phyloP scores from a whole-genome alignment of 306 rosid genomes.

The Vigna nakashimae region DNA sequence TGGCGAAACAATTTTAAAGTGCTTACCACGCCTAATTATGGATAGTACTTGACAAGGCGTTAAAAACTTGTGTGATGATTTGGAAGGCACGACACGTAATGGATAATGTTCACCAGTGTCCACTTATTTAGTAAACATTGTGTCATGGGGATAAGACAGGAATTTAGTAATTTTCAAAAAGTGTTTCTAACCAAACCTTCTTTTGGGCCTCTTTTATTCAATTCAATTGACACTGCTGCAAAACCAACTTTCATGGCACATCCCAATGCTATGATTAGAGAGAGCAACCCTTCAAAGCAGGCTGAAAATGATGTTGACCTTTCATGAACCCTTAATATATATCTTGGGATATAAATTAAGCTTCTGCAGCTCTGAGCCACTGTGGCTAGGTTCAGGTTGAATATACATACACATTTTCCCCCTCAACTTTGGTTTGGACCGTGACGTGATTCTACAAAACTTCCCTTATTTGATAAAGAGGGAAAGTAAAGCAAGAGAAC shows the following conservation, averaged over 20 bases:
- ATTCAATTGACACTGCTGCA: constrained; percentile 43
- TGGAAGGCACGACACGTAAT: constrained; percentile 46
- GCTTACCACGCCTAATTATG: constrained; percentile 45
- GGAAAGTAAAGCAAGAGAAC: constrained; percentile 43
- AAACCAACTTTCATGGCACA: constrained; percentile 39
- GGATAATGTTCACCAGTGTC: constrained; percentile 47
- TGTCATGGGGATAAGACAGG: constrained; percentile 21
- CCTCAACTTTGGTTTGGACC: constrained; percentile 43
- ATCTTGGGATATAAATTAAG: constrained; percentile 67
- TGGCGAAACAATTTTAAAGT: constrained; percentile 36
- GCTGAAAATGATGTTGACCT: constrained; percentile 51
- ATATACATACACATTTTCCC: constrained; percentile 36
- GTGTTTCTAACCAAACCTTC: constrained; percentile 18
- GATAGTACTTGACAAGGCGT: constrained; percentile 34
- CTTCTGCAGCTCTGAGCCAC: constrained; percentile 51
- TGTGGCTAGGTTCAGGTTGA: constrained; percentile 47
- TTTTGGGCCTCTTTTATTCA: constrained; percentile 34
- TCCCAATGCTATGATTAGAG: constrained; percentile 60
- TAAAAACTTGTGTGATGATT: constrained; percentile 40
- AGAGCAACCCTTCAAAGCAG: constrained; percentile 53
- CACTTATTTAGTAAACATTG: constrained; percentile 37
- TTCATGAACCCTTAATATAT: constrained; percentile 51
- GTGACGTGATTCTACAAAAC: constrained; percentile 48
- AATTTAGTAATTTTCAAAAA: constrained; percentile 35
- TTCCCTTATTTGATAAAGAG: constrained; percentile 46